These are phyloP conservation scores for Dryas octopetala DNA, from an alignment of 306 rosid genomes.

Conservation along the genomic window DNA sequence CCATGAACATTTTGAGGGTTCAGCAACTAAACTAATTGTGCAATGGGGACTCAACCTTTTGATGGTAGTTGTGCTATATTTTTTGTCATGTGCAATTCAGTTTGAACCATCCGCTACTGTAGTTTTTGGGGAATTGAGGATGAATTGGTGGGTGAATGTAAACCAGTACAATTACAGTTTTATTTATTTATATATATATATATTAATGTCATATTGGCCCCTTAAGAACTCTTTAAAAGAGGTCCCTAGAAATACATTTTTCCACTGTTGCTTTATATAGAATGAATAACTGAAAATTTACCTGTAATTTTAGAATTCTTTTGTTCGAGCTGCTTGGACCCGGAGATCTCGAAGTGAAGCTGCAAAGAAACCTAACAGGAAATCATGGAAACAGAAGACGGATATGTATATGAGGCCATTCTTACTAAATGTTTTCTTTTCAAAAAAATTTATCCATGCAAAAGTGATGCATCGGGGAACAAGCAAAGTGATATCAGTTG, in stretches of 20 bases:
- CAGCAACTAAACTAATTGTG: background rate
- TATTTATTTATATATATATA: too few relatives aligned
- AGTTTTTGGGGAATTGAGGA: background rate
- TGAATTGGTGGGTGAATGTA: background rate
- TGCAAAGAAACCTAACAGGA: constrained; percentile 61
- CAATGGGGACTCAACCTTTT: background rate
- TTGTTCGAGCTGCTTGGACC: constrained; percentile 72
- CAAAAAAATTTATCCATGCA: constrained; percentile 70
- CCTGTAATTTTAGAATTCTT: constrained; percentile 32
- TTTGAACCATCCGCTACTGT: background rate
- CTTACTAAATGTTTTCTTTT: constrained; percentile 72
- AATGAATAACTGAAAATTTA: background rate
- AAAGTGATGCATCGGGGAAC: constrained; percentile 87
- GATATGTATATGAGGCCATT: constrained; percentile 91
- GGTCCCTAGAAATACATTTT: background rate
- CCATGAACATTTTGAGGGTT: background rate
- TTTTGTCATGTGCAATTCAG: constrained; percentile 2
- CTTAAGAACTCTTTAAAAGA: background rate
- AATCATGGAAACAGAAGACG: constrained; percentile 84
- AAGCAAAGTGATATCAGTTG: constrained; percentile 84
- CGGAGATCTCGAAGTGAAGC: constrained; percentile 85
- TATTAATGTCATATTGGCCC: background rate
- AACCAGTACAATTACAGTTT: background rate
- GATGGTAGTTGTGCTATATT: background rate
- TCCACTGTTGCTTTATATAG: background rate